Evolutionary conservation across 1,139 yeast species (phyloP).

Genomic region (Oligophagozyma castellii): DNA sequence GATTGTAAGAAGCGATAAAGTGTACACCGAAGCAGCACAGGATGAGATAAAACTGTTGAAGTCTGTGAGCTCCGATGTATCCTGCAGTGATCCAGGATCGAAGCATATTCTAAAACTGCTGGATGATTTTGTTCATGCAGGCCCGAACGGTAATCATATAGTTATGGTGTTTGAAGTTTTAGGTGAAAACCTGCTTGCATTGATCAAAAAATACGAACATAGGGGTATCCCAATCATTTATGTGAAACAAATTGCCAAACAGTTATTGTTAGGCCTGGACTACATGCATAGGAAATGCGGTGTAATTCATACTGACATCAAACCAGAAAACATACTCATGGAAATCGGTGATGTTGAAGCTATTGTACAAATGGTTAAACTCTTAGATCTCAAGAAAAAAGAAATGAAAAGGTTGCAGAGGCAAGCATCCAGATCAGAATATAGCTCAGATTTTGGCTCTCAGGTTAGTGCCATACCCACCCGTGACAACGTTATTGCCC

Average conservation of each 20-base stretch:
- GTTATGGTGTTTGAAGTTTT: slow-evolving; percentile 73
- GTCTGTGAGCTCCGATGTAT: slow-evolving; percentile 13
- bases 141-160: slow-evolving; percentile 66
- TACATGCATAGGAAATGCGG: slow-evolving; percentile 64
- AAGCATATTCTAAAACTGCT: slow-evolving; percentile 49
- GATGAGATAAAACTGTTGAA: slow-evolving; percentile 51
- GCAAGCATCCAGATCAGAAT: slow-evolving; percentile 11
- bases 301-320: slow-evolving; percentile 65
- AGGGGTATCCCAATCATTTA: slow-evolving; percentile 60
- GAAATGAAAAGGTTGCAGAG: slow-evolving; percentile 30
- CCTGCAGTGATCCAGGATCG: slow-evolving; percentile 40
- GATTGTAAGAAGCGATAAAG: slow-evolving; percentile 59
- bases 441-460: background rate
- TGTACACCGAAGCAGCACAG: slow-evolving; percentile 61
- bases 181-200: slow-evolving; percentile 62
- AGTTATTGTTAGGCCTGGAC: slow-evolving; percentile 51
- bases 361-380: slow-evolving; percentile 44
- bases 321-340: slow-evolving; percentile 65
- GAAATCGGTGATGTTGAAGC: slow-evolving; percentile 64
- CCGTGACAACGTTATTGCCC: background rate
- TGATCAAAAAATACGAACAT: slow-evolving; percentile 48
- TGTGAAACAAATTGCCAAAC: slow-evolving; percentile 62
- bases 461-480: background rate
- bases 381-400: slow-evolving; percentile 37
- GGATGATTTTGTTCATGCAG: slow-evolving; percentile 54